These are phyloP conservation scores for Euphorbia corollata DNA, from an alignment of 441 rosid genomes.

Conservation along the genomic window DNA sequence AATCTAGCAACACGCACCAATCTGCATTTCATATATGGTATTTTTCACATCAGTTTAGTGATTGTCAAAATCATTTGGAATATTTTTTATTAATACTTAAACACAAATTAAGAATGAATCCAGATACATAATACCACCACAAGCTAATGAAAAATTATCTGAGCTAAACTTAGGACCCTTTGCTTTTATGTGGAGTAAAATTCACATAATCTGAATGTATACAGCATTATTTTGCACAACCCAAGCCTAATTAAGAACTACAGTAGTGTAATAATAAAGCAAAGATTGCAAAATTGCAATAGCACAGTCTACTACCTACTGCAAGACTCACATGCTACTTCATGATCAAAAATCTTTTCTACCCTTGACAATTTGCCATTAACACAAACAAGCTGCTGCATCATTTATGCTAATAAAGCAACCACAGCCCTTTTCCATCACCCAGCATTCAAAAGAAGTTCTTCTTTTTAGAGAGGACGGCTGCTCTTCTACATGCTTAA, in stretches of 20 bases:
- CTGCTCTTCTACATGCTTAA: neutral
- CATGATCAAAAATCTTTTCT: neutral
- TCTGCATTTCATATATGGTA: neutral
- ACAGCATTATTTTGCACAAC: neutral
- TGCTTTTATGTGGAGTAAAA: neutral
- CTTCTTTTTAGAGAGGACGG: neutral
- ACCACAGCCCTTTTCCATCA: neutral
- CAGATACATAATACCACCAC: neutral
- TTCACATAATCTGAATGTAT: neutral
- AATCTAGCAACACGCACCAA: neutral
- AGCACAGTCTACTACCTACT: neutral
- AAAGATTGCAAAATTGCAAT: neutral
- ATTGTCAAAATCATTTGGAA: conserved; percentile 4
- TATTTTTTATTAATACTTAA: neutral
- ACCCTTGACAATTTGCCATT: neutral
- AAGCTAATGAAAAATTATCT: neutral
- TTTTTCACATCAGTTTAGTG: neutral
- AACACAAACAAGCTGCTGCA: neutral
- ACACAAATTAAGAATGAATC: neutral
- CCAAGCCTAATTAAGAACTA: neutral
- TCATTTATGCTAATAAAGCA: neutral
- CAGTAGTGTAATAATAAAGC: neutral
- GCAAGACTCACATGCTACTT: neutral
- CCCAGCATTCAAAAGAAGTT: neutral
- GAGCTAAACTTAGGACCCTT: neutral